Base-by-base conservation (phyloP, 768 basidiomycete species). In the Leccinum olivaceopallidum region DNA sequence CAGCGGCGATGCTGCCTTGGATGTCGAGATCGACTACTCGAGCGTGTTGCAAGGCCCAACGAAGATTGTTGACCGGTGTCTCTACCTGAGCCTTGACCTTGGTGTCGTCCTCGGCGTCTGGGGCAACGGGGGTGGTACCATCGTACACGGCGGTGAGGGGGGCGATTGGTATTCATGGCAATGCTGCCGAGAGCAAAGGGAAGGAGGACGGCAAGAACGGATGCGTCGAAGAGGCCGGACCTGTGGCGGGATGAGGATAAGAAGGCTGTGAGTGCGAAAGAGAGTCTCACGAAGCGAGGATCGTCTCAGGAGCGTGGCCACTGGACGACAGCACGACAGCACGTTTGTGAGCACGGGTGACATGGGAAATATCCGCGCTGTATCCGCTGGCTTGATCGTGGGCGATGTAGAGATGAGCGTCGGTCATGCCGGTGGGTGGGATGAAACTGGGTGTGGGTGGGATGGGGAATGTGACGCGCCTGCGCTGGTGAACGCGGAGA, bases 1-100 rank as follows among this genome's bases (percentile, higher is more conserved):
- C 54, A 6, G 69, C 71, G 5, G 81, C 78, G 53, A 89, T 76
- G 52, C 80, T 78, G 30, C 79, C 78, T 61, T 82, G 79, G 53
- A 93, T 79, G 66, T 90, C 85, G 61, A 94, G 82, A 67, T 93
- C 90, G 26, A 94, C 82, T 16, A 84, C 82, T 56, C 80, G 79
- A 50, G 83, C 86, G 53, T 80, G 79, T 52, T 82, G 76, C 10
- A 94, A 75, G 2, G 89, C 90, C 85, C 87, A 88, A 62, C 75
- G 75, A 49, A 94, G 75, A 53, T 82, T 86, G 22, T 79, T 79
- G 53, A 85, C 77, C 1, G 81, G 80, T 44, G 76, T 71, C 57
- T 76, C 71, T 16, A 77, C 78, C 16, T 65, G 67, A 9, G 54
- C 28, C 22, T 61, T 56, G 47, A 56, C 63, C 42, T 57, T 60